phyloP scores from a whole-genome alignment of 108 stramenopile genomes.

The Skeletonema marinoi region DNA sequence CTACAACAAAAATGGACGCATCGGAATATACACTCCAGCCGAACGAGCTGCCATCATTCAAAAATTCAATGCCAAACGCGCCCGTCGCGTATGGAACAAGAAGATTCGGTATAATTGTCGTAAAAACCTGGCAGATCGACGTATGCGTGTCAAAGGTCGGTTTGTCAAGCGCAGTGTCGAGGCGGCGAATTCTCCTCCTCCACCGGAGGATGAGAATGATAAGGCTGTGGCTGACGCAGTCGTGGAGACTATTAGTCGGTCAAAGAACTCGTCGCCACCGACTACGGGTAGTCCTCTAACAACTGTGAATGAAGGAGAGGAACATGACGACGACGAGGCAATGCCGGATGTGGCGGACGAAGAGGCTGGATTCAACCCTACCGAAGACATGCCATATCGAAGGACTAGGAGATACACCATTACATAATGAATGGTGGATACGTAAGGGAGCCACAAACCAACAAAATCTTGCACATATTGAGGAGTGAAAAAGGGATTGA shows the following conservation, averaged over 20 bases:
- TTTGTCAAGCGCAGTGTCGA: conserved; percentile 92
- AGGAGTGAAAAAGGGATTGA: background rate
- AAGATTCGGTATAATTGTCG: conserved; percentile 98
- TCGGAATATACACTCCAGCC: conserved; percentile 95
- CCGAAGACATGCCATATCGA: conserved; percentile 86
- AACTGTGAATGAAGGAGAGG: conserved; percentile 39
- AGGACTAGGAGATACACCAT: conserved; percentile 83
- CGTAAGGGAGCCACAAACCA: background rate
- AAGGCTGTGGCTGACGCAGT: conserved; percentile 13
- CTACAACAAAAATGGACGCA: conserved; percentile 95
- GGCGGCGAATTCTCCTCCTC: conserved; percentile 30
- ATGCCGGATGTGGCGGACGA: conserved; percentile 85
- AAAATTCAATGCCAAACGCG: conserved; percentile 87
- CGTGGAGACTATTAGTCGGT: background rate
- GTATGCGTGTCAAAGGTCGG: conserved; percentile 95
- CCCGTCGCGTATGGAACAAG: conserved; percentile 95
- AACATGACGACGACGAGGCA: conserved; percentile 35
- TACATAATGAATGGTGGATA: conserved; percentile 35
- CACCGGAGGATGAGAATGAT: conserved; percentile 26
- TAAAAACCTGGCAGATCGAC: conserved; percentile 94
- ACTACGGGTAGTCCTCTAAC: conserved; percentile 28
- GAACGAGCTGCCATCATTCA: conserved; percentile 94
- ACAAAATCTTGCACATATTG: background rate
- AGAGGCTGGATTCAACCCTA: conserved; percentile 81
- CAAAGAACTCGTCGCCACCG: conserved; percentile 27